Base-by-base conservation (phyloP, 148 eudicot species). In the Fagopyrum esculentum region DNA sequence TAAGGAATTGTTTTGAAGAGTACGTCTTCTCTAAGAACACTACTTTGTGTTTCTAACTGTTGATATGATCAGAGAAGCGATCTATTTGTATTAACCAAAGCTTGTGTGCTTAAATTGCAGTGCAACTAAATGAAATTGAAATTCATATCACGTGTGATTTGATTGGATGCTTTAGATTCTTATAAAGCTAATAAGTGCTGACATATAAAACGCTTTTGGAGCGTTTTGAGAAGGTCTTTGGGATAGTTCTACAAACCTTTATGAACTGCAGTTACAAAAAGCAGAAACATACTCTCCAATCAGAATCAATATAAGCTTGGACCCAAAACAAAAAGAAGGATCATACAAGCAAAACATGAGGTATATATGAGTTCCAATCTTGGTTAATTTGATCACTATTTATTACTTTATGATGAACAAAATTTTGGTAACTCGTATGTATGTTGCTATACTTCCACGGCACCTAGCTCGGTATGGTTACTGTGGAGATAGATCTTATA, bases 51-150 rank as follows among this genome's bases (percentile, higher is more conserved):
- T n/a, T 11, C 1, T 4, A 40, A 40, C 45, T 35, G 71, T 43
- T 40, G 71, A 66, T 66, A 59, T 59, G 64, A 59, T 59, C 64
- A 59, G 2, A 59, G 9, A 66, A 43, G 47, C 43, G 71, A 35
- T 66, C 71, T 13, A 7, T 66, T 66, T 35, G 45, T 35, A 43
- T 66, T 10, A 66, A 66, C n/a, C 9, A 19, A 15, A 66, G 40
- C 40, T 66, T 15, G 5, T 40, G n/a, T 12, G 30, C 70, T 30
- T 35, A 29, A 45, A 45, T 13, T 35, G 45, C 71, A 66, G 46
- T 15, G 40, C 71, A 66, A 40, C 71, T 43, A 35, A 66, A 45
- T 66, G 46, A 66, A 19, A 19, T 22, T 17, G 29, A 17, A n/a
- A 57, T 57, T 57, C 29, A 7, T 52, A 52, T 6, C 29, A 22